Base-by-base conservation (phyloP, 306 rosid genomes). In the Fagus crenata region DNA sequence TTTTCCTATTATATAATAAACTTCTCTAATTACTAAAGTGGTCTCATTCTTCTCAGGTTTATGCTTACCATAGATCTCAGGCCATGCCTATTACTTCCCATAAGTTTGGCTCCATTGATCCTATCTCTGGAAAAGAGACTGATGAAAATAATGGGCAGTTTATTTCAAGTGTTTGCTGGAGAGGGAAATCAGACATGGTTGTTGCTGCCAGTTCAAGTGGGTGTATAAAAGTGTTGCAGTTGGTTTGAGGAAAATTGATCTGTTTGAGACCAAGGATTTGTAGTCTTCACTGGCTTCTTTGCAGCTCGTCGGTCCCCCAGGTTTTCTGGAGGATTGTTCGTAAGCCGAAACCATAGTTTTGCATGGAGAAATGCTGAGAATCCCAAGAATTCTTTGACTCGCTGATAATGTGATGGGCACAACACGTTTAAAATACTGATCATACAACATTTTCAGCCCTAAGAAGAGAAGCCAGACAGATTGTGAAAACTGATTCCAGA, bases 151-250 rank as follows among this genome's bases (percentile, higher is more conserved):
- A 86, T 61, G 97, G 89, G 35, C 96, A 87, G 77, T 96, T 93
- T 80, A 98, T 96, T 85, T 92, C 99, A 0, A 91, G 98, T 74
- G 97, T 96, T 68, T 96, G 98, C 89, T 96, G 98, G 98, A 96
- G 84, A 85, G 89, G 90, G 80, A 91, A 80, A 75, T 96, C 98
- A 37, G 87, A 89, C 77, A 91, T 80, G 96, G 86, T 92, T 72
- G 84, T 96, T 73, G 96, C 97, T 42, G 94, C 98, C 81, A 96
- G 89, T 85, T 96, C 98, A 81, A 90, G 88, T 39, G 99, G 99
- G 71, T 89, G 96, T 77, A 86, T 96, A 42, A 92, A 92, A 86
- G 97, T 89, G 77, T 80, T 96, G 35, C 91, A 92, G 87, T 81
- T 91, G 89, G 87, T 92, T 83, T 96, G 76, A 85, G 67, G 42